Conservation (phyloP, 441 rosid genomes). For the Croton setiger region DNA sequence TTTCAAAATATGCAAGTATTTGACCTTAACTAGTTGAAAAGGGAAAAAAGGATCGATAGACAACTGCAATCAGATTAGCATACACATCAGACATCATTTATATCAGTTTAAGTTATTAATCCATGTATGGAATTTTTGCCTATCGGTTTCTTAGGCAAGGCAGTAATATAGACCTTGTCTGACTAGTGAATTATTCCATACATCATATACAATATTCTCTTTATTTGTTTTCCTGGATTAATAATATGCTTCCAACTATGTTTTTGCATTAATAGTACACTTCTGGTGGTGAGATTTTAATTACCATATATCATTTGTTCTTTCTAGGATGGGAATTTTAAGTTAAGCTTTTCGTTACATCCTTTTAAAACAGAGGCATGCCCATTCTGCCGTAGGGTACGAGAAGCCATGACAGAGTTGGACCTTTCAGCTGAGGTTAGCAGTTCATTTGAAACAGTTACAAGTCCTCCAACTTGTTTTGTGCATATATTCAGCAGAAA, state of each 20-base stretch:
- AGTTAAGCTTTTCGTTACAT: constrained; percentile 11
- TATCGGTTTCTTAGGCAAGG: not conserved
- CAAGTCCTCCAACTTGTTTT: not conserved
- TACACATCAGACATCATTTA: not conserved
- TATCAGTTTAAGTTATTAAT: not conserved
- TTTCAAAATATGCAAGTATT: not conserved
- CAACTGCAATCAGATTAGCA: not conserved
- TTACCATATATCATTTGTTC: constrained; percentile 2
- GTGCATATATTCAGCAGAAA: not conserved
- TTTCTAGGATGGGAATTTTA: constrained; percentile 8
- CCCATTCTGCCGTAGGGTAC: constrained; percentile 83
- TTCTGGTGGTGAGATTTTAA: not conserved
- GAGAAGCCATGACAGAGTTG: constrained; percentile 83
- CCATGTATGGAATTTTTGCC: not conserved
- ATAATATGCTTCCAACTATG: not conserved
- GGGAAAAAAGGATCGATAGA: not conserved
- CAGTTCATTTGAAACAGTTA: not conserved
- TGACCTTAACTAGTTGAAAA: not conserved
- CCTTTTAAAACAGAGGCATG: constrained; percentile 63
- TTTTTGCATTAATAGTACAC: not conserved
- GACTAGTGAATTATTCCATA: not conserved
- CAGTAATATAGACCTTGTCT: not conserved
- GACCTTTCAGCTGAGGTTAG: constrained; percentile 77
- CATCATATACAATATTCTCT: not conserved
- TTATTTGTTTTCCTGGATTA: not conserved